These are phyloP conservation scores for Talaromyces adpressus DNA, from an alignment of 495 filamentous ascomycete species.

Conservation along the genomic window DNA sequence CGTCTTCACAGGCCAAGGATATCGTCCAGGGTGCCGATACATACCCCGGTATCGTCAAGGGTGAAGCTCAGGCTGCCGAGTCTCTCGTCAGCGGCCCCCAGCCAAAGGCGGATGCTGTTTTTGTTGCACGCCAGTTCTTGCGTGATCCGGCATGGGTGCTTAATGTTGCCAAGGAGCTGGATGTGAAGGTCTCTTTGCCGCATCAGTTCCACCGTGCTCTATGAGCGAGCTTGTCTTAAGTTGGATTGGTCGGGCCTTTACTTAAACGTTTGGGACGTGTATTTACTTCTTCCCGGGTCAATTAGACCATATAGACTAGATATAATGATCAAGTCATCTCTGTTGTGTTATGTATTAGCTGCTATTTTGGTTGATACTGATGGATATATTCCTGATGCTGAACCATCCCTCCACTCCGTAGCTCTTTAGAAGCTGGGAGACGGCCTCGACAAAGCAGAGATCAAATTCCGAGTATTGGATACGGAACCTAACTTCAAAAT, in stretches of 20 bases:
- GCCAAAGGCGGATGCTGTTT: slow-evolving; percentile 55
- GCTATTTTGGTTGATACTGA: neutral
- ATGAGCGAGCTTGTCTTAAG: neutral
- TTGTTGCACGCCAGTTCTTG: slow-evolving; percentile 58
- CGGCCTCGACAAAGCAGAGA: no score
- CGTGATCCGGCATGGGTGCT: slow-evolving; percentile 63
- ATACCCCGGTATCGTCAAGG: slow-evolving; percentile 16
- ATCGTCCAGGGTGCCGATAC: slow-evolving; percentile 47
- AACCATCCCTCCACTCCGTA: neutral
- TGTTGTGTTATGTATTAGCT: neutral
- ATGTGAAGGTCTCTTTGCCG: slow-evolving; percentile 49
- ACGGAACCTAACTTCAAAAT: no score
- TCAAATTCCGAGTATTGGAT: no score
- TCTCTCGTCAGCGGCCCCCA: slow-evolving; percentile 22
- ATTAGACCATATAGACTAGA: neutral
- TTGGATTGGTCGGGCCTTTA: neutral
- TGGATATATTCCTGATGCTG: neutral
- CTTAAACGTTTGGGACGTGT: neutral
- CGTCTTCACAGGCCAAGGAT: slow-evolving; percentile 49
- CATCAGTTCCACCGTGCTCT: slow-evolving; percentile 39
- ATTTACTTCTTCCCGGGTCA: neutral
- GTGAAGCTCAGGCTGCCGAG: slow-evolving; percentile 36
- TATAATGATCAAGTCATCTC: neutral
- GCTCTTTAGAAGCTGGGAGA: no score
- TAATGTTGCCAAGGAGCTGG: slow-evolving; percentile 50